Conservation (phyloP, 2,329 filamentous ascomycete genomes). For the Rhynchosporium secalis region DNA sequence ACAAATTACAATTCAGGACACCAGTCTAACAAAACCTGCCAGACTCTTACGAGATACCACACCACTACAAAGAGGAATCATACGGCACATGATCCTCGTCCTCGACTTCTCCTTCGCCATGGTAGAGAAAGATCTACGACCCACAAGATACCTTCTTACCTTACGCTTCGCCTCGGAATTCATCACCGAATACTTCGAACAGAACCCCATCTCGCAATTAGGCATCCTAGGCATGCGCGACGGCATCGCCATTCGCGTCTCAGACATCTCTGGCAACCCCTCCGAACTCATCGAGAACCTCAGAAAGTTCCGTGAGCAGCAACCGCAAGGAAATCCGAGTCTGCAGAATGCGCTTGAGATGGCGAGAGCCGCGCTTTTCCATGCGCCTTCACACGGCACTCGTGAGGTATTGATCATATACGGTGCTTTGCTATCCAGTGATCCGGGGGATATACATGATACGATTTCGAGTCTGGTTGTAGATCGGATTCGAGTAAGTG, state of each 20-base stretch:
- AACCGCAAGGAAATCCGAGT: conserved; percentile 74
- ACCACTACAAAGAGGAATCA: conserved; percentile 92
- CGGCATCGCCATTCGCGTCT: conserved; percentile 81
- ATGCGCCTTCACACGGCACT: conserved; percentile 90
- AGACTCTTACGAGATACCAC: conserved; percentile 91
- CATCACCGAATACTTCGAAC: conserved; percentile 93
- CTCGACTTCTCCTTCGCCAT: conserved; percentile 93
- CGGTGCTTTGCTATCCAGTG: conserved; percentile 84
- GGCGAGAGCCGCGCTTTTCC: conserved; percentile 87
- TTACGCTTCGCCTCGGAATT: conserved; percentile 84
- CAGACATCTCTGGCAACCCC: conserved; percentile 88
- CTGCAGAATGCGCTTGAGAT: conserved; percentile 96
- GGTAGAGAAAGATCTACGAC: conserved; percentile 90
- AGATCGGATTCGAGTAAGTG: conserved; percentile 82
- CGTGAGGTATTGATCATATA: conserved; percentile 90
- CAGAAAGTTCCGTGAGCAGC: conserved; percentile 62
- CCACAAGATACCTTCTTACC: conserved; percentile 79
- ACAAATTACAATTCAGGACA: not conserved
- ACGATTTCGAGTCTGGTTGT: conserved; percentile 77
- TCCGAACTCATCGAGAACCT: conserved; percentile 82
- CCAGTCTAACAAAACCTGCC: not conserved
- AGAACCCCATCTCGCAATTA: conserved; percentile 96
- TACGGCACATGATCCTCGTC: conserved; percentile 89
- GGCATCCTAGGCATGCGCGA: conserved; percentile 92
- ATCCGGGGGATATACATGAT: conserved; percentile 92